Conservation (phyloP, 257 asterid genomes). For the Paraleonurus japonicus region DNA sequence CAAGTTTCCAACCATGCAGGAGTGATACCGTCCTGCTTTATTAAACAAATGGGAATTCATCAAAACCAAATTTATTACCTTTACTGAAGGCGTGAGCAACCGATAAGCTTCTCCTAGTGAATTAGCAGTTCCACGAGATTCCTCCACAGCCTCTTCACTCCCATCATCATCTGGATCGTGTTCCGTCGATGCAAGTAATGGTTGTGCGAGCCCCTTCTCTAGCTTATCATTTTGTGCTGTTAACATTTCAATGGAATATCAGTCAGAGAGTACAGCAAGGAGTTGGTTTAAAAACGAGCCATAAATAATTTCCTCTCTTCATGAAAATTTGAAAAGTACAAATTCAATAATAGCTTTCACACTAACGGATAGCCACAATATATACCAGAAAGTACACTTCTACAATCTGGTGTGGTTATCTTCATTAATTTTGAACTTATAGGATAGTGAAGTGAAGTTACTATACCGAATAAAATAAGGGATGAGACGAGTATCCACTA, state of each 20-base stretch:
- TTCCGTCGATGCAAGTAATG: slow-evolving; percentile 60
- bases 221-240: slow-evolving; percentile 58
- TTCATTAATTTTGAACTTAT: background rate
- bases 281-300: background rate
- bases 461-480: background rate
- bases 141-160: slow-evolving; percentile 86
- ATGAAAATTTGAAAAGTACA: background rate
- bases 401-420: background rate
- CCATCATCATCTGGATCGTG: slow-evolving; percentile 53
- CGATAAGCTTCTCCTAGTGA: slow-evolving; percentile 79
- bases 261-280: background rate
- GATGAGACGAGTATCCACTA: background rate
- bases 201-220: slow-evolving; percentile 80
- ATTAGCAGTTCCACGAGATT: slow-evolving; percentile 78
- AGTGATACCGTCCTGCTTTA: background rate
- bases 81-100: slow-evolving; percentile 91
- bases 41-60: background rate
- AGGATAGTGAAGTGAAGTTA: background rate
- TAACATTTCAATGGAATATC: slow-evolving; percentile 20
- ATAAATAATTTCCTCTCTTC: background rate
- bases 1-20: background rate
- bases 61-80: slow-evolving; percentile 47
- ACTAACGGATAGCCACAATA: background rate
- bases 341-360: background rate
- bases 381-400: background rate